Percentiles rank a stretch among this genome's conserved stretches.
These are phyloP conservation scores for Stephanodiscus triporus DNA, from an alignment of 108 stramenopile genomes.

Conservation along the genomic window DNA sequence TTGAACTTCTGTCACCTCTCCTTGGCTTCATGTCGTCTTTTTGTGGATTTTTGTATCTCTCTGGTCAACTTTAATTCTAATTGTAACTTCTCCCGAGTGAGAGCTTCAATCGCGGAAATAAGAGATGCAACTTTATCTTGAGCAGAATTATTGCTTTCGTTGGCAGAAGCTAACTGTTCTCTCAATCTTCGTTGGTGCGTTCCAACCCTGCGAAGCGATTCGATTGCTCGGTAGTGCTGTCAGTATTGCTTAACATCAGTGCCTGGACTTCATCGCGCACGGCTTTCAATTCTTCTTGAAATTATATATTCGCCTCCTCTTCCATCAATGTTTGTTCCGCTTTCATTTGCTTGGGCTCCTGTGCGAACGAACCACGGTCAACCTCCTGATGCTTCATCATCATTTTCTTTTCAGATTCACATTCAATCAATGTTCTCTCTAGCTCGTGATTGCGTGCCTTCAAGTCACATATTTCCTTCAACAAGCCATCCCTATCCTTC, in stretches of 20 bases:
- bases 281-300: neutral
- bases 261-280: neutral
- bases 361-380: neutral
- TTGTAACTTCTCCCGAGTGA: slow-evolving; percentile 29
- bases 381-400: slow-evolving; percentile 2
- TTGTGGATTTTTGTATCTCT: slow-evolving; percentile 22
- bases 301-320: neutral
- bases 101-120: neutral
- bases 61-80: slow-evolving; percentile 19
- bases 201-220: slow-evolving; percentile 4
- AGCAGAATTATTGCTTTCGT: neutral
- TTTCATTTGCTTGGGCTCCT: slow-evolving; percentile 5
- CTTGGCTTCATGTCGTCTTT: slow-evolving; percentile 18
- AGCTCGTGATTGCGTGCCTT: slow-evolving; percentile 19
- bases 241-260: neutral
- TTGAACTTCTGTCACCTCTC: slow-evolving; percentile 27
- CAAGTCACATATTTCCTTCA: slow-evolving; percentile 13
- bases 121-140: slow-evolving; percentile 5
- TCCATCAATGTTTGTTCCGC: neutral
- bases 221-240: neutral
- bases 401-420: neutral
- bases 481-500: slow-evolving; percentile 9
- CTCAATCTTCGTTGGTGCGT: neutral
- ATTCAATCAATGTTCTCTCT: slow-evolving; percentile 4
- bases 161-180: neutral